phyloP scores from a whole-genome alignment of 2,329 filamentous ascomycete species.

The Fusarium clavum region DNA sequence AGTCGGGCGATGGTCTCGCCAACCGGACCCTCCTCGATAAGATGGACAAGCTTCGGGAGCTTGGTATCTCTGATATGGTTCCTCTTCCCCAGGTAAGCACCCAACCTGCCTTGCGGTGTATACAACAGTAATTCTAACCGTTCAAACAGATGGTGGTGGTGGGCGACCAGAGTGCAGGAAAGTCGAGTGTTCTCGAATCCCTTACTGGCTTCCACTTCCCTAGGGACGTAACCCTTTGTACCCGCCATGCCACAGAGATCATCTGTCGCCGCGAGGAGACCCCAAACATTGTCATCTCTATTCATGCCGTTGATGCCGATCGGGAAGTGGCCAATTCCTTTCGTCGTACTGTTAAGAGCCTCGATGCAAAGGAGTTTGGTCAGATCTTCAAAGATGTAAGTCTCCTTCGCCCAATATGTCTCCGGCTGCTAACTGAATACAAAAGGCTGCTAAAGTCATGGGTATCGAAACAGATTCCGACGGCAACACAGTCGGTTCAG shows the following conservation, averaged over 20 bases:
- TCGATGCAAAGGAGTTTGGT: conserved; percentile 49
- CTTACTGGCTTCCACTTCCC: conserved; percentile 63
- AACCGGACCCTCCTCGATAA: conserved; percentile 44
- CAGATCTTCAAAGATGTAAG: conserved; percentile 56
- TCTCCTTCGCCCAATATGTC: accelerated
- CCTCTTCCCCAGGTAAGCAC: conserved; percentile 64
- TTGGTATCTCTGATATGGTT: conserved; percentile 53
- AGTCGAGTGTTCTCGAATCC: conserved; percentile 84
- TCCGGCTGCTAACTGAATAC: background rate
- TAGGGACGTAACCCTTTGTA: conserved; percentile 49
- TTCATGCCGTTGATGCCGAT: conserved; percentile 45
- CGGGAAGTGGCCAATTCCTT: conserved; percentile 43
- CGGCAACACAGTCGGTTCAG: background rate
- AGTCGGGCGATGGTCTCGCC: no score
- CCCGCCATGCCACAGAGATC: conserved; percentile 62
- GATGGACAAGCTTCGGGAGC: conserved; percentile 57
- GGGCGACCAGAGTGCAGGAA: conserved; percentile 86
- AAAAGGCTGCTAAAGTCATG: conserved; percentile 52
- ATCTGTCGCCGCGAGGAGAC: conserved; percentile 54
- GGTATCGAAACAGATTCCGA: no score
- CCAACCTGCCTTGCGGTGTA: accelerated
- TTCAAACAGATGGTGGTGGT: conserved; percentile 71
- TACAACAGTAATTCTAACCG: no score
- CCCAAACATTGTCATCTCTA: conserved; percentile 55
- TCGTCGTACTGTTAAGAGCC: conserved; percentile 38